Percentiles rank a stretch among this genome's conserved stretches.
Conservation (phyloP, 1,284 basidiomycete genomes). For the Trichosporon inkin region DNA sequence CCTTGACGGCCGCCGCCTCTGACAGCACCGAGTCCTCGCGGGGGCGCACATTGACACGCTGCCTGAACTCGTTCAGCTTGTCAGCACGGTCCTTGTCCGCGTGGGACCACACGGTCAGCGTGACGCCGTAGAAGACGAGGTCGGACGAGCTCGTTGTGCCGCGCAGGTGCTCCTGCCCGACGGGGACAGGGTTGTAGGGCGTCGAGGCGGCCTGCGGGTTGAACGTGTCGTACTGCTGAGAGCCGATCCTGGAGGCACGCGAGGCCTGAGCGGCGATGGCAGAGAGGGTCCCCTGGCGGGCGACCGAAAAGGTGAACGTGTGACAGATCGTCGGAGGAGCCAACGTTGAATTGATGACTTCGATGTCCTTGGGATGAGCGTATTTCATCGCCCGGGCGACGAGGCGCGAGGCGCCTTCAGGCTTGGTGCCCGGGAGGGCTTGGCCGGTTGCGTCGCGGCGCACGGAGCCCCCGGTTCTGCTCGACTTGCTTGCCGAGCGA, state of each 20-base stretch:
- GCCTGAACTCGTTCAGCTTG: conserved; percentile 37
- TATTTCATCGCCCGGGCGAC: conserved; percentile 86
- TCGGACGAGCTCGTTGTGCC: conserved; percentile 52
- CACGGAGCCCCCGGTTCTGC: conserved; percentile 50
- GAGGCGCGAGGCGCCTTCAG: conserved; percentile 59
- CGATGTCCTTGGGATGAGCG: conserved; percentile 54
- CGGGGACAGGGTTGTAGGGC: conserved; percentile 5
- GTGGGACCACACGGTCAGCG: conserved; percentile 88
- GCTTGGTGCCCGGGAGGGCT: conserved; percentile 49
- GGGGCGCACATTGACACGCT: conserved; percentile 25
- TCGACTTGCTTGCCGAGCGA: conserved; percentile 22
- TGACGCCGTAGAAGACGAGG: conserved; percentile 77
- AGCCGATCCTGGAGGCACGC: conserved; percentile 50
- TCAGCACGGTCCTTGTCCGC: conserved; percentile 75
- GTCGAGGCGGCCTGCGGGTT: conserved; percentile 1
- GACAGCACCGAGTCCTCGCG: conserved; percentile 22
- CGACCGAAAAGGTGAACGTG: conserved; percentile 71
- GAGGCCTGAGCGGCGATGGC: conserved; percentile 32
- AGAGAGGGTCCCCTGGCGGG: conserved; percentile 36
- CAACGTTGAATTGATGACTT: conserved; percentile 85
- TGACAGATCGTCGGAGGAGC: conserved; percentile 89
- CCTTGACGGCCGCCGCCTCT: conserved; percentile 10
- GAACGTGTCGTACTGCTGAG: conserved; percentile 24
- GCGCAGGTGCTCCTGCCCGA: conserved; percentile 62
- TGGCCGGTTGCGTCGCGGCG: conserved; percentile 52